These are phyloP conservation scores for Calycina herbarum DNA, from an alignment of 2,329 filamentous ascomycete genomes.

Conservation along the genomic window DNA sequence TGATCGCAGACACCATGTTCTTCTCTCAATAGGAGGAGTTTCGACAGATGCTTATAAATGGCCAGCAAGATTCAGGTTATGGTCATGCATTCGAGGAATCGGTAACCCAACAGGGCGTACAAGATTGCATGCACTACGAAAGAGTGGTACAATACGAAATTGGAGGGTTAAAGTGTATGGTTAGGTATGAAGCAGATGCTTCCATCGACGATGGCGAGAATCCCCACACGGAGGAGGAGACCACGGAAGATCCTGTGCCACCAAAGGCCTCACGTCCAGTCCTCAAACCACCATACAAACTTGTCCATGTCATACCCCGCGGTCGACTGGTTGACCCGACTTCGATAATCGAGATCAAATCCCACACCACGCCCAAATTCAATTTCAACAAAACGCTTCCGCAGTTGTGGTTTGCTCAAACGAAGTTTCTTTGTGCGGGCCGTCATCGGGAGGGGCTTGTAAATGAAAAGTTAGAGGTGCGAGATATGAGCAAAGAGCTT, in stretches of 20 bases:
- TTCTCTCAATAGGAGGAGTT: constrained; percentile 35
- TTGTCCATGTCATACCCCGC: constrained; percentile 19
- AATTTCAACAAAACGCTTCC: constrained; percentile 19
- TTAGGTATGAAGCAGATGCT: constrained; percentile 37
- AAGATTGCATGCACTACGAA: constrained; percentile 30
- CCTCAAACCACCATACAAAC: constrained; percentile 13
- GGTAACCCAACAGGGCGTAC: constrained; percentile 31
- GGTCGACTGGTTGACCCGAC: constrained; percentile 19
- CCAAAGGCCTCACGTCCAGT: not conserved
- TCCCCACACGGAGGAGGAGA: not conserved
- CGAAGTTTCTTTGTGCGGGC: constrained; percentile 24
- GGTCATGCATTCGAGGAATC: constrained; percentile 37
- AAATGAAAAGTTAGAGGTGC: constrained; percentile 10
- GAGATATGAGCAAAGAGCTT: constrained; percentile 14
- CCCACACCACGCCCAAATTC: not conserved
- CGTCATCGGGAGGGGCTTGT: constrained; percentile 26
- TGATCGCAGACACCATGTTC: constrained; percentile 39
- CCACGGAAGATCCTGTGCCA: not conserved
- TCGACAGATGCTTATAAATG: constrained; percentile 13
- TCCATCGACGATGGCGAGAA: constrained; percentile 19
- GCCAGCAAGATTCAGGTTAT: constrained; percentile 29
- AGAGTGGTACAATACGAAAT: constrained; percentile 32
- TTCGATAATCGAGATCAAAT: constrained; percentile 30
- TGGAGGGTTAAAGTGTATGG: constrained; percentile 31
- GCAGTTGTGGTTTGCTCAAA: constrained; percentile 33